phyloP scores from a whole-genome alignment of 1,284 basidiomycete genomes.

The Malassezia yamatoensis region DNA sequence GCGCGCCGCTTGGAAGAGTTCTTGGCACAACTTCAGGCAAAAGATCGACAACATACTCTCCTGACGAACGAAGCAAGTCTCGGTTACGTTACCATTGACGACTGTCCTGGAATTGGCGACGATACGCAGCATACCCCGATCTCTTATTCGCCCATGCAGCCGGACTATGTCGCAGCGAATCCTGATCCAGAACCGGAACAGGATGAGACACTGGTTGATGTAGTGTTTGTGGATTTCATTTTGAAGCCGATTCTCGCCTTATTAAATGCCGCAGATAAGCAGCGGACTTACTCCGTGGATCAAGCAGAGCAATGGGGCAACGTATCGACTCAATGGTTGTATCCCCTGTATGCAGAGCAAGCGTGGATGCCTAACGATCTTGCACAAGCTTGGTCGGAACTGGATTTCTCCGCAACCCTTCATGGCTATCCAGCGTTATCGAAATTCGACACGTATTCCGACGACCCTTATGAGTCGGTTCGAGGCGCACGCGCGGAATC shows the following conservation, averaged over 20 bases:
- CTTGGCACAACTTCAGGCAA: not conserved
- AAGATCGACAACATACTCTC: not conserved
- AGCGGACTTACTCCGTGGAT: conserved; percentile 19
- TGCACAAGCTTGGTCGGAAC: not conserved
- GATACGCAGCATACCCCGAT: conserved; percentile 35
- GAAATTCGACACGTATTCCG: conserved; percentile 2
- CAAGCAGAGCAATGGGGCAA: conserved; percentile 31
- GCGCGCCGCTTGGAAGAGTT: conserved; percentile 14
- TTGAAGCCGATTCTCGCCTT: conserved; percentile 21
- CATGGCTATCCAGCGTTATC: conserved; percentile 13
- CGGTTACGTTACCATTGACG: conserved; percentile 45
- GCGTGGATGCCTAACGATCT: conserved; percentile 19
- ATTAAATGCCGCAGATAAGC: conserved; percentile 19
- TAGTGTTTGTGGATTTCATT: conserved; percentile 35
- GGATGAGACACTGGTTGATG: conserved; percentile 21
- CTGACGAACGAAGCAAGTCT: conserved; percentile 21
- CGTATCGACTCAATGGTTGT: conserved; percentile 39
- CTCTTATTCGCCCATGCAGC: conserved; percentile 27
- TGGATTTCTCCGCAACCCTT: conserved; percentile 3
- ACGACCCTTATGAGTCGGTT: conserved; percentile 14
- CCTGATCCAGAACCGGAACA: conserved; percentile 17
- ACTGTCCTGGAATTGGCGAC: conserved; percentile 30
- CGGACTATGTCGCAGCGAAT: conserved; percentile 38
- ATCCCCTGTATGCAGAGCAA: conserved; percentile 30
- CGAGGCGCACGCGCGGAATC: not conserved